Evolutionary conservation across 2,329 filamentous ascomycete genomes (phyloP), one percentile per base, ranked within the genome.

Genomic region (Alternaria arborescens): DNA sequence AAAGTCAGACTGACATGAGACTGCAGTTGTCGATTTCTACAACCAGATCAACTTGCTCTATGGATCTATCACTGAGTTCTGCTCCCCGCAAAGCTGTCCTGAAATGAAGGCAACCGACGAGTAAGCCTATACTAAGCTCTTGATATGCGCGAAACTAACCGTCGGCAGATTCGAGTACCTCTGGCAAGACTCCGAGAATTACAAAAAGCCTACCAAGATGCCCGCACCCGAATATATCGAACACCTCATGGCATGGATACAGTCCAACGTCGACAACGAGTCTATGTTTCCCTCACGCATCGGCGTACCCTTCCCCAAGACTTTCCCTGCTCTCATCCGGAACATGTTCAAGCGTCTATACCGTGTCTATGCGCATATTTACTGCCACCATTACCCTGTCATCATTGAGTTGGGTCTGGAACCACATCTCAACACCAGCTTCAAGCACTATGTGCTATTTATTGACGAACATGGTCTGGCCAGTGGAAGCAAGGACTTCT

Each of bases 71-170:
- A 99, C 95, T 61, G 95, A 99, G 78, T 99, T 99, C 82, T 99
- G 95, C 85, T 98, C 95, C 26, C 94, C 95, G 32, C 91, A 95
- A 78, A 93, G 93, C 67, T 99, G 95, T 79, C 95, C 95, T 0
- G 95, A 98, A 82, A 99, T 99, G 95, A 99, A 99, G 82, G 95
- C 95, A n/a, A 99, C 95, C 10, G 96, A 99, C 82, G 95, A 99
- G 91, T 95, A 86, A 22, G 34, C 32, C 18, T 11, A 7, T 24
- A 14, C 16, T 20, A 18, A 24, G 5, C 22, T 8, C 14, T 10
- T 12, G 16, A 7, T 28, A n/a, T 8, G 14, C 34, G 20, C 18
- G 10, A 28, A 16, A 6, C 51, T 71, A 41, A 71, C 51, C 60
- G 4, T 5, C 1, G 0, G 40, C 28, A 94, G 92, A 75, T 99